Evolutionary conservation across 306 rosid species (phyloP).

Genomic region (Cicer arietinum): DNA sequence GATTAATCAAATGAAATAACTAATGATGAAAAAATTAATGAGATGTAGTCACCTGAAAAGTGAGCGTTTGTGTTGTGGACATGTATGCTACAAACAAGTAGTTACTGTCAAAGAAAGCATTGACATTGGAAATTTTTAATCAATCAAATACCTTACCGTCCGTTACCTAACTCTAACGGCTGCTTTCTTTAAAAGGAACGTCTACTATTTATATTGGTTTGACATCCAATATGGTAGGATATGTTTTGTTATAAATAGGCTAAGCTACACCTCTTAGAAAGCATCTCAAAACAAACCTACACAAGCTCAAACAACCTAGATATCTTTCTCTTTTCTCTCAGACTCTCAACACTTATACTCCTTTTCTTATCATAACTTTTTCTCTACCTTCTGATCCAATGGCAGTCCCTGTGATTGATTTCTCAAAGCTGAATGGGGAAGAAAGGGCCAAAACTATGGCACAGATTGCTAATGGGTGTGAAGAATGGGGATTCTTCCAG

Average conservation of each 20-base stretch:
- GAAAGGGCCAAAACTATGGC: slow-evolving; percentile 83
- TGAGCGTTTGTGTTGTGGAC: slow-evolving; percentile 55
- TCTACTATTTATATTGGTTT: slow-evolving; percentile 38
- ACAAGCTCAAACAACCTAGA: slow-evolving; percentile 14
- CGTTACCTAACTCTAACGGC: slow-evolving; percentile 62
- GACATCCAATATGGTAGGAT: slow-evolving; percentile 64
- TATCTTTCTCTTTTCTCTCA: slow-evolving; percentile 19
- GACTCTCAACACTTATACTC: not conserved
- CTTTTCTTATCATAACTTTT: slow-evolving; percentile 29
- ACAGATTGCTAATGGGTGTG: slow-evolving; percentile 85
- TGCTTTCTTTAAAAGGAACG: slow-evolving; percentile 50
- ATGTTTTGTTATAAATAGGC: slow-evolving; percentile 68
- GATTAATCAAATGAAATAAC: slow-evolving; percentile 25
- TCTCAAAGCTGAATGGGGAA: slow-evolving; percentile 84
- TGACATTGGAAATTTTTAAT: slow-evolving; percentile 49
- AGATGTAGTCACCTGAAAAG: slow-evolving; percentile 59
- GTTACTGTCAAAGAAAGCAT: slow-evolving; percentile 56
- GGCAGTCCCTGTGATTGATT: slow-evolving; percentile 95
- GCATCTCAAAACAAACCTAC: slow-evolving; percentile 46
- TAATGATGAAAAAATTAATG: slow-evolving; percentile 33
- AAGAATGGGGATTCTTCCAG: slow-evolving; percentile 99
- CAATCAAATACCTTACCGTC: slow-evolving; percentile 64
- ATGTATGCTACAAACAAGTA: slow-evolving; percentile 52
- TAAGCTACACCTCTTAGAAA: slow-evolving; percentile 33
- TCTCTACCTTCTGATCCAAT: slow-evolving; percentile 45